phyloP scores from a whole-genome alignment of 208 protist genomes.

The Ichthyophonus hoferi region DNA sequence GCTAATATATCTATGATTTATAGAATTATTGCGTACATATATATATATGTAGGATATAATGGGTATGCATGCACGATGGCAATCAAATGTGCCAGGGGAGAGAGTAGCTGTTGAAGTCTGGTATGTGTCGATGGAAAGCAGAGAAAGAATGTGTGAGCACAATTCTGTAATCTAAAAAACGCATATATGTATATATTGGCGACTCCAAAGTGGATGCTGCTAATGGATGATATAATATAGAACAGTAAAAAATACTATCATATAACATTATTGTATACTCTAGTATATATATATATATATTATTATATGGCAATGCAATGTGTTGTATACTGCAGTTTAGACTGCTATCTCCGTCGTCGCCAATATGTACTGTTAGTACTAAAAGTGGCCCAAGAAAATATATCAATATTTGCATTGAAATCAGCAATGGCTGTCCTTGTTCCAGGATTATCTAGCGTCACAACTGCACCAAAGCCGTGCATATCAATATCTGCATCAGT shows the following conservation, averaged over 20 bases:
- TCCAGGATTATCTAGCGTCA: not conserved
- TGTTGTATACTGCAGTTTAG: not conserved
- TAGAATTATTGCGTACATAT: no score
- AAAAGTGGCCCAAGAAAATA: not conserved
- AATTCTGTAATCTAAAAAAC: no score
- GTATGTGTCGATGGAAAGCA: no score
- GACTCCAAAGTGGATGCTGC: no score
- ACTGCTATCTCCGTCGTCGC: not conserved
- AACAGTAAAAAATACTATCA: not conserved
- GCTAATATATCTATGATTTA: no score
- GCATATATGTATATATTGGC: no score
- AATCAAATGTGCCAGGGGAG: no score
- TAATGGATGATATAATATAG: not conserved
- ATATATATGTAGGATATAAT: no score
- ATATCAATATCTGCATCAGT: not conserved
- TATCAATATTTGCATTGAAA: not conserved
- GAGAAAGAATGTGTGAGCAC: no score
- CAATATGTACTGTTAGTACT: not conserved
- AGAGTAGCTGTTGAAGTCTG: no score
- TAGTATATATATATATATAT: not conserved
- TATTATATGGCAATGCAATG: no score
- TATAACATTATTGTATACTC: not conserved
- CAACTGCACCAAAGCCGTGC: not conserved
- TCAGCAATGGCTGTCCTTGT: not conserved
- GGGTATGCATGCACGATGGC: no score